Evolutionary conservation across 1,284 basidiomycete species (phyloP), one percentile per base, ranked within the genome.

Genomic region (Sporisorium reilianum): DNA sequence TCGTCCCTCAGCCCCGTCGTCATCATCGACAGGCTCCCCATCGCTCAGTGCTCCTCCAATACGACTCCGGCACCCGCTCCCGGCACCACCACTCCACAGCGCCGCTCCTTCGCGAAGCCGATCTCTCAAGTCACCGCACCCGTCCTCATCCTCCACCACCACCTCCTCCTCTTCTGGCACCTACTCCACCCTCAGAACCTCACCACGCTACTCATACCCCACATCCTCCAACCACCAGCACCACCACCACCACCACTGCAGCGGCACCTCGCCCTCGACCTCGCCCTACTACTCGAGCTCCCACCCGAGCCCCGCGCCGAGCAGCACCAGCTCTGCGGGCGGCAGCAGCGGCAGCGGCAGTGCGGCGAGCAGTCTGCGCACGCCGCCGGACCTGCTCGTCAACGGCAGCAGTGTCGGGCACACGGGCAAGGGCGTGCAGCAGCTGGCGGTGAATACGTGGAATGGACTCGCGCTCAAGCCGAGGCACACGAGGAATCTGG

Each of bases 301-400:
- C 5, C 69, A 72, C 30, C 69, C 69, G 1, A 48, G 40, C 11
- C 69, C 69, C 7, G 69, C 59, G 1, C 48, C 60, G 3, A 48
- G 36, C 28, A 61, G 18, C 52, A 44, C 53, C 16, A 40, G 32
- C 44, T 30, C 34, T 2, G 48, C 46, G 2, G 44, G 36, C 44
- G 22, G 53, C 45, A 46, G 36, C 18, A 50, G 52, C 51, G 42
- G 38, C 22, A 45, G 50, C 7, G 45, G 32, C 25, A 57, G 48
- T 30, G 41, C 46, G 0, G n/a, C 28, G 0, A 58, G 53, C 30
- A 78, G 71, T 20, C 50, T 80, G 0, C 57, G 75, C 7, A 80
- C 79, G 0, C 79, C 79, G 2, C 79, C 79, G 0, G 79, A 80
- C 28, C 69, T 80, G 23, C 59, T 77, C 8, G 50, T 79, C 38